A percentile compares a stretch with the other conserved stretches of the same genome.
phyloP scores from a whole-genome alignment of 352 stramenopile species.

The Globisporangium echinulatum region DNA sequence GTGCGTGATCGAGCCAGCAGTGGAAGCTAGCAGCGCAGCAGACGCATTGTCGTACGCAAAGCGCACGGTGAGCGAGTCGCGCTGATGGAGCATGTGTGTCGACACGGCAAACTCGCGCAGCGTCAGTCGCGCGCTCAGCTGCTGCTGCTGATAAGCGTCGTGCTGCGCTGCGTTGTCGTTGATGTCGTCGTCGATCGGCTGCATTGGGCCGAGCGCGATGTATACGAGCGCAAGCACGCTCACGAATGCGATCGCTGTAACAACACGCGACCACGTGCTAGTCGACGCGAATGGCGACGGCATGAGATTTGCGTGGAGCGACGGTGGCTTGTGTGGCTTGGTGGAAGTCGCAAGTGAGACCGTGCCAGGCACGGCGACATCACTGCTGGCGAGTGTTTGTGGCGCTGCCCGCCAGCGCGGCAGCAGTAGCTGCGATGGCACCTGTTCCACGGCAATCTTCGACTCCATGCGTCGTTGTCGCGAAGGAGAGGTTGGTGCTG shows the following conservation, averaged over 20 bases:
- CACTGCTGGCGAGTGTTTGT: no score
- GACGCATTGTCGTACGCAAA: conserved; percentile 26
- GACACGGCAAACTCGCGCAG: conserved; percentile 24
- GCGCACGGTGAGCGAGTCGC: conserved; percentile 24
- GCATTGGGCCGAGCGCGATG: conserved; percentile 3
- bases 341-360: no score
- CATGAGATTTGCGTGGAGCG: neutral
- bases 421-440: no score
- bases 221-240: conserved; percentile 7
- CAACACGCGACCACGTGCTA: neutral
- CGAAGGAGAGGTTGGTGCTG: no score
- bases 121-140: conserved; percentile 10
- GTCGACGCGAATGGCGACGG: conserved; percentile 1
- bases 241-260: conserved; percentile 4
- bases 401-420: no score
- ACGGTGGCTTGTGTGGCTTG: no score
- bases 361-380: no score
- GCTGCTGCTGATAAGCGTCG: conserved; percentile 9
- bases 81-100: conserved; percentile 19
- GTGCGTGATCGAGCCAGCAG: neutral
- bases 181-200: conserved; percentile 1
- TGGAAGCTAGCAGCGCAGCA: neutral
- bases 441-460: no score
- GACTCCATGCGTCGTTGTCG: no score
- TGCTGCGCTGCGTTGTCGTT: neutral